Base-by-base conservation (phyloP, 352 stramenopile genomes). In the Pythium sukuiense region DNA sequence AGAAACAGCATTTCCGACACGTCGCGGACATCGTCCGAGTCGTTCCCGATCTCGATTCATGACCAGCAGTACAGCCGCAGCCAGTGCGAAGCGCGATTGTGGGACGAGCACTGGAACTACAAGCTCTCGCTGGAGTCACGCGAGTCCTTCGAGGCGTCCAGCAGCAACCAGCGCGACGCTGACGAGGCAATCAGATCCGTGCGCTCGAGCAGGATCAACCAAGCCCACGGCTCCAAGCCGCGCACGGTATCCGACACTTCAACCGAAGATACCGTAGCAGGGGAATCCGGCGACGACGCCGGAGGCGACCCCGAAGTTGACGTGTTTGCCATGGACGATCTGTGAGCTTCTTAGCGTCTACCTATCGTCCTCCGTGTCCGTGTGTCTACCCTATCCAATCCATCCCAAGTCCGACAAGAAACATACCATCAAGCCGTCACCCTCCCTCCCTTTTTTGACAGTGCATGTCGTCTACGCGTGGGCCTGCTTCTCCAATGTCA, bases 31-130 rank as follows among this genome's bases (percentile, higher is more conserved):
- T 49, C 59, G 20, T 67, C 59, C 26, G 35, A 33, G 5, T 61
- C 46, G 24, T 30, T 55, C 35, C 35, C 60, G 14, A 41, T 63
- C 4, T 59, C 59, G 24, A 59, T 59, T 24, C 39, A 67, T 16
- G 60, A 71, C 11, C 58, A 55, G 18, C 50, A 67, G 16, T 79
- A 79, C 65, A 81, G 74, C 33, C 59, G 61, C 6, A 74, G 71
- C 13, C 81, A 92, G 62, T 81, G 76, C 53, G 73, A 88, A 55
- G 77, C 73, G 14, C 63, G 70, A 30, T 72, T 88, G 16, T 87
- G 77, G 76, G 80, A 91, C 49, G 72, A 91, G 46, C 76, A 83
- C 61, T 89, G 81, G 83, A 79, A 91, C 76, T 89, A 80, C 65
- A 89, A 89, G 57, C 77, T 89, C 46, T 89, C 79, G 29, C 75